These are phyloP conservation scores for Thermothelomyces thermophilus DNA, from an alignment of 2,329 filamentous ascomycete species.

Conservation along the genomic window DNA sequence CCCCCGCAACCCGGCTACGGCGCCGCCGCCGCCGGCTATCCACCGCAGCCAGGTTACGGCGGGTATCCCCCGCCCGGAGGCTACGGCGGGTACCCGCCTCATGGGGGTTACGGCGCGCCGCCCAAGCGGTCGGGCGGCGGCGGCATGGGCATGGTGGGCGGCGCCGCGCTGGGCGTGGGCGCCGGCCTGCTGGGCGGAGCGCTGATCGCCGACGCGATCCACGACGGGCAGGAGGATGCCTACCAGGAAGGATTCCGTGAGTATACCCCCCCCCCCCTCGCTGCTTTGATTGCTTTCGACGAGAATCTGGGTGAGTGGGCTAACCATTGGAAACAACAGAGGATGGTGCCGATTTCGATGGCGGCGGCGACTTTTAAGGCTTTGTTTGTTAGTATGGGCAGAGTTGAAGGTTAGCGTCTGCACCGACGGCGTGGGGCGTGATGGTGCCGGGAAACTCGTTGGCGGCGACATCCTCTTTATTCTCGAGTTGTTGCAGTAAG, in stretches of 20 bases:
- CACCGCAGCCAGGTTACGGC: background rate
- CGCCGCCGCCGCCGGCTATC: background rate
- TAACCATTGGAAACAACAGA: constrained; percentile 24
- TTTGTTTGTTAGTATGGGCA: background rate
- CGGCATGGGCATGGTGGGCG: constrained; percentile 44
- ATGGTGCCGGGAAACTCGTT: no score
- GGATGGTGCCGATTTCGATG: constrained; percentile 30
- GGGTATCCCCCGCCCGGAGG: background rate
- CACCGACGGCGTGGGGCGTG: background rate
- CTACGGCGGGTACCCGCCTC: background rate
- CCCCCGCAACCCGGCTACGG: background rate
- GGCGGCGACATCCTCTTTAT: no score
- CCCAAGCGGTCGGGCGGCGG: background rate
- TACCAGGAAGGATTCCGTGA: constrained; percentile 45
- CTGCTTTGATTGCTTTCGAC: background rate
- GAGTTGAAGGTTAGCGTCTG: background rate
- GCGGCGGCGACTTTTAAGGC: constrained; percentile 36
- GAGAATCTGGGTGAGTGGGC: constrained; percentile 5
- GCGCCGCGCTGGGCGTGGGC: constrained; percentile 69
- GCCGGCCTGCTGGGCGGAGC: constrained; percentile 75
- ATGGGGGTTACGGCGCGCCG: constrained; percentile 20
- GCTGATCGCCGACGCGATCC: constrained; percentile 60
- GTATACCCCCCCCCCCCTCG: constrained; percentile 5
- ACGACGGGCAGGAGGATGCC: constrained; percentile 54
- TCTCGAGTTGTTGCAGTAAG: background rate